phyloP scores from a whole-genome alignment of 2,329 filamentous ascomycete species.

The Raffaelea ambrosiae region DNA sequence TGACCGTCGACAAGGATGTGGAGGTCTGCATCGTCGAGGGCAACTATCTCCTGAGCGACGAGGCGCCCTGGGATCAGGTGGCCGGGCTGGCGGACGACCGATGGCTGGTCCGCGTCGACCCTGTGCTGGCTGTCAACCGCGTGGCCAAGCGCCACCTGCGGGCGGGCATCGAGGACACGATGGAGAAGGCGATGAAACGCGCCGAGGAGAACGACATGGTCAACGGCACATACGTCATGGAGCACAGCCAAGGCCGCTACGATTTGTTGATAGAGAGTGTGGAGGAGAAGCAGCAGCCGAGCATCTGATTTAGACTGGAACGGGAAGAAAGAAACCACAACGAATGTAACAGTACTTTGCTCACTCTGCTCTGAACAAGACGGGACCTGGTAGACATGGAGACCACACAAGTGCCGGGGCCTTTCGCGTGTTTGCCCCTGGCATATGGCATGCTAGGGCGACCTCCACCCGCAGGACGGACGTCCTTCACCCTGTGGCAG shows the following conservation, averaged over 20 bases:
- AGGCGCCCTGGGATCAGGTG: slow-evolving; percentile 24
- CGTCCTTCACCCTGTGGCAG: too few relatives aligned
- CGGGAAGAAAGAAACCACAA: too few relatives aligned
- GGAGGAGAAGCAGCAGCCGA: slow-evolving; percentile 12
- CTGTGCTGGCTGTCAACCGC: slow-evolving; percentile 23
- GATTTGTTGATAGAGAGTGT: slow-evolving; percentile 19
- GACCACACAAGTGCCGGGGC: too few relatives aligned
- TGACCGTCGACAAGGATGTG: slow-evolving; percentile 8
- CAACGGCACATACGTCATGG: slow-evolving; percentile 19
- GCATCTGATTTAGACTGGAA: too few relatives aligned
- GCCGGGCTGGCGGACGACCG: slow-evolving; percentile 27
- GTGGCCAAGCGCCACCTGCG: slow-evolving; percentile 28
- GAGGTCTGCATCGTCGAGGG: slow-evolving; percentile 16
- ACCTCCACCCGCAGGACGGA: too few relatives aligned
- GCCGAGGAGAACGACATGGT: slow-evolving; percentile 28
- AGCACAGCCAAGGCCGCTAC: slow-evolving; percentile 17
- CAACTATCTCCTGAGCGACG: slow-evolving; percentile 21
- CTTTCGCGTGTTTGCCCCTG: too few relatives aligned
- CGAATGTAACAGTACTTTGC: too few relatives aligned
- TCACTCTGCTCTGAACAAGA: too few relatives aligned
- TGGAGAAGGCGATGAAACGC: slow-evolving; percentile 24
- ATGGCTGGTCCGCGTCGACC: slow-evolving; percentile 30
- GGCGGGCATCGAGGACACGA: slow-evolving; percentile 29
- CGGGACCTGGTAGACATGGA: too few relatives aligned
- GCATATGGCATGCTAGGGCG: too few relatives aligned